A percentile compares a stretch with the other conserved stretches of the same genome.
phyloP scores from a whole-genome alignment of 108 stramenopile species.

The Skeletonema potamos region DNA sequence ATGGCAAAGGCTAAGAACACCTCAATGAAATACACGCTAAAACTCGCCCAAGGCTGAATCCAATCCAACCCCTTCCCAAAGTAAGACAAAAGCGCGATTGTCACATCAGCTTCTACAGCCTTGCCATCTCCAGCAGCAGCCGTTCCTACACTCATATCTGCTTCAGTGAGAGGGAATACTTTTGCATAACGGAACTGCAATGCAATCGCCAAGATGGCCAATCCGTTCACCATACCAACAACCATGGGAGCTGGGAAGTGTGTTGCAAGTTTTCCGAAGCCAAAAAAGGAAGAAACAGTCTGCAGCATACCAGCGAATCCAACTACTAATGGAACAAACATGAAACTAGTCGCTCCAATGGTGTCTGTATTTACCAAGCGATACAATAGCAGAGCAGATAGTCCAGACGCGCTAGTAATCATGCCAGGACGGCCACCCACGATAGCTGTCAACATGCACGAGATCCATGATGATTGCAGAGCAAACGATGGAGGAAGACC shows the following conservation, averaged over 20 bases:
- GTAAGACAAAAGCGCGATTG: slow-evolving; percentile 26
- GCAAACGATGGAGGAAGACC: slow-evolving; percentile 50
- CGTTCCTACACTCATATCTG: slow-evolving; percentile 8
- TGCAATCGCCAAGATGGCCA: slow-evolving; percentile 46
- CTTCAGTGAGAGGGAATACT: slow-evolving; percentile 28
- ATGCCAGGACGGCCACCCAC: slow-evolving; percentile 65
- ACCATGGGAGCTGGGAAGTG: slow-evolving; percentile 52
- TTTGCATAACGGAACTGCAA: slow-evolving; percentile 51
- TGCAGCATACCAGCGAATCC: slow-evolving; percentile 54
- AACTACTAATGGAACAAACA: slow-evolving; percentile 53
- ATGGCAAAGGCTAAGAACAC: slow-evolving; percentile 17
- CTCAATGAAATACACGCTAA: slow-evolving; percentile 24
- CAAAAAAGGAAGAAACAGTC: slow-evolving; percentile 36
- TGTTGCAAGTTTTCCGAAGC: slow-evolving; percentile 37
- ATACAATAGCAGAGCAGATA: slow-evolving; percentile 26
- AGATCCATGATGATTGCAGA: slow-evolving; percentile 50
- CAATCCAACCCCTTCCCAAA: slow-evolving; percentile 35
- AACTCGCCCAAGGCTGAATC: slow-evolving; percentile 25
- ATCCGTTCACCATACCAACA: slow-evolving; percentile 62
- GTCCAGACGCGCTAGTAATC: slow-evolving; percentile 54
- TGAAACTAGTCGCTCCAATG: slow-evolving; percentile 37
- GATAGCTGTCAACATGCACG: slow-evolving; percentile 50
- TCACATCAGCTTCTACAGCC: slow-evolving; percentile 26
- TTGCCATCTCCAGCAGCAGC: slow-evolving; percentile 8
- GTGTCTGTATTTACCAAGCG: slow-evolving; percentile 30